Evolutionary conservation across 106 monocot genomes (phyloP), one percentile per base, ranked within the genome.

Genomic region (Dendrobium chrysotoxum): DNA sequence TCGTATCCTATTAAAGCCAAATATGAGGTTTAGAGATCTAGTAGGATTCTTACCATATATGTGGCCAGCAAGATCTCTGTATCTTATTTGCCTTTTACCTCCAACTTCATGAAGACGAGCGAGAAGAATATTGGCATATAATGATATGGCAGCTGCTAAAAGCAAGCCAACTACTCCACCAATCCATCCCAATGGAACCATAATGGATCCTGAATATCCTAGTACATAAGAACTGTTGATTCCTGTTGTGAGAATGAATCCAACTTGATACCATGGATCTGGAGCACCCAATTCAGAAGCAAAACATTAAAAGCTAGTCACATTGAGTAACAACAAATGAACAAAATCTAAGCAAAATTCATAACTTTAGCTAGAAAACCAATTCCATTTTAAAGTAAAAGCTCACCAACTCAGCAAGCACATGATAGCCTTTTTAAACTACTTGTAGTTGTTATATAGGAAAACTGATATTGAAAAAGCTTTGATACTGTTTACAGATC

Each of bases 261-360:
- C 92, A 70, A 88, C 91, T 82, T 99, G 98, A 73, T 95, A 95
- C 98, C 98, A 99, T 38, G 95, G 95, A 95, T 99, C 98, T 99
- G 84, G 40, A 85, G 0, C 68, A 70, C 10, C 25, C 68, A 28
- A 39, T 28, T 55, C 21, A 38, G 35, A 71, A 75, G 18, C 44
- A 35, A 35, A 84, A 57, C 23, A 74, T 73, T 35, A 31, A 7
- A 74, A 53, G 42, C 2, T 38, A 72, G 72, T 38, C 20, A 28
- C 47, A 76, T 39, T 28, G 3, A 58, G 20, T 46, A 30, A 47
- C 12, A 53, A 20, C 1, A 28, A 12, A 11, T 13, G 8, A 46
- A 26, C 3, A 17, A 77, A 50, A 31, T 53, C 3, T 53, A 28
- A 77, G 23, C 0, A 28, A 50, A 77, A 53, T 21, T 21, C 71